Base-by-base conservation (phyloP, 2,329 filamentous ascomycete genomes). In the Sarocladium kiliense region DNA sequence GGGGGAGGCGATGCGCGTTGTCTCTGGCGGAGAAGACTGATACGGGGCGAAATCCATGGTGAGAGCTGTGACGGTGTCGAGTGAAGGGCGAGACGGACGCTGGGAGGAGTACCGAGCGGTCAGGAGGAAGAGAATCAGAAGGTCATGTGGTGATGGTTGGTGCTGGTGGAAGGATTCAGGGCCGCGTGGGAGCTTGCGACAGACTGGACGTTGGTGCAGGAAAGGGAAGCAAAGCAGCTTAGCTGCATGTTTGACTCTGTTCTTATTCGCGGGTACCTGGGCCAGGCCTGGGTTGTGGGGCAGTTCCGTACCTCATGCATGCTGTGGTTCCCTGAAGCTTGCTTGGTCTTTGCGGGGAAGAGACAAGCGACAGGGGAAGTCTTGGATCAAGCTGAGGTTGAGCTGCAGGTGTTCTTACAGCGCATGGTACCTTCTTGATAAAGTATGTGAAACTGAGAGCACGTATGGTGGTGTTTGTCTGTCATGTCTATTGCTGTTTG, bases 21-120 rank as follows among this genome's bases (percentile, higher is more conserved):
- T 81, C 75, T 97, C 92, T 10, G 94, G 94, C 16, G 88, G 88
- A 50, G 88, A 88, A 71, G 93, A 93, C 77, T 97, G 94, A 74
- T 97, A 99, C 36, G 94, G 94, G 45, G 94, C 94, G 70, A 97
- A 99, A 76, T 97, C 89, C 89, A 94, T 94, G 55, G 64, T 75
- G n/a, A 12, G 58, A 59, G 23, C 19, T 25, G 39, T 56, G 54
- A 21, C 18, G 7, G 18, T 21, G 39, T 7, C 9, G 39, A 44
- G 18, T 21, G 12, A 18, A 23, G 37, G 34, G 27, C 30, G 23
- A n/a, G 11, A 21, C 7, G 9, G 39, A 11, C 39, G 7, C 7
- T 21, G 39, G 3, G 39, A 23, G 7, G n/a, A 44, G n/a, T 3
- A 11, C 7, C 19, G 19, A 14, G 39, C 39, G 39, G 39, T 23